Conservation (phyloP, 352 stramenopile genomes). For the Aphanomyces cochlioides region DNA sequence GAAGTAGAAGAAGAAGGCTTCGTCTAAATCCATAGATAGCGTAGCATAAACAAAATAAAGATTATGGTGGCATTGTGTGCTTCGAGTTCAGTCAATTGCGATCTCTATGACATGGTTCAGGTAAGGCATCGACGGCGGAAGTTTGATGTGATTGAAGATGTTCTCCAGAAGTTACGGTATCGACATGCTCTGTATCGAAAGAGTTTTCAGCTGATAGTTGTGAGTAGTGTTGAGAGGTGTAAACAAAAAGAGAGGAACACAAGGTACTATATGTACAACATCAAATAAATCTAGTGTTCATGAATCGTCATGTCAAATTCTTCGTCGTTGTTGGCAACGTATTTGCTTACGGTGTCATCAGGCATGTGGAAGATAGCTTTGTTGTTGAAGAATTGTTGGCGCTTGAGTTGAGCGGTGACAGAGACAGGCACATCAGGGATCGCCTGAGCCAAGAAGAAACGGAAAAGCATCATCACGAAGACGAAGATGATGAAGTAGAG, state of each 20-base stretch:
- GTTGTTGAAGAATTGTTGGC: conserved; percentile 81
- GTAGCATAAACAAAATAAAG: no score
- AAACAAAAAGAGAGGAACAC: neutral
- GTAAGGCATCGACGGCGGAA: no score
- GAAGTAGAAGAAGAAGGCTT: conserved; percentile 30
- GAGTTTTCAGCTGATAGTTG: no score
- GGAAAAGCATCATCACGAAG: conserved; percentile 79
- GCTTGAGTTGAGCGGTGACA: conserved; percentile 68
- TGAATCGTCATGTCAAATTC: conserved; percentile 29
- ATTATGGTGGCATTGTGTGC: no score
- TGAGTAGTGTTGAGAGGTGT: neutral
- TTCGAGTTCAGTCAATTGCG: no score
- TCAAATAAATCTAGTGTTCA: neutral
- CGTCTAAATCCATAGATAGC: conserved; percentile 14
- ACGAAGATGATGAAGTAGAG: conserved; percentile 83
- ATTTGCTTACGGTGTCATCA: conserved; percentile 52
- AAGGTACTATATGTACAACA: neutral
- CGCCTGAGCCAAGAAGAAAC: conserved; percentile 68
- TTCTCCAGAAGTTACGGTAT: no score
- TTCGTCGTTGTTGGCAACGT: conserved; percentile 6
- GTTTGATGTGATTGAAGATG: no score
- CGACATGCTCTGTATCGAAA: no score
- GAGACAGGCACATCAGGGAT: conserved; percentile 74
- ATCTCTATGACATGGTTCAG: no score
- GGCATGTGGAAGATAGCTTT: conserved; percentile 83